These are phyloP conservation scores for Botrytis hyacinthi DNA, from an alignment of 2,329 filamentous ascomycete genomes.

Conservation along the genomic window DNA sequence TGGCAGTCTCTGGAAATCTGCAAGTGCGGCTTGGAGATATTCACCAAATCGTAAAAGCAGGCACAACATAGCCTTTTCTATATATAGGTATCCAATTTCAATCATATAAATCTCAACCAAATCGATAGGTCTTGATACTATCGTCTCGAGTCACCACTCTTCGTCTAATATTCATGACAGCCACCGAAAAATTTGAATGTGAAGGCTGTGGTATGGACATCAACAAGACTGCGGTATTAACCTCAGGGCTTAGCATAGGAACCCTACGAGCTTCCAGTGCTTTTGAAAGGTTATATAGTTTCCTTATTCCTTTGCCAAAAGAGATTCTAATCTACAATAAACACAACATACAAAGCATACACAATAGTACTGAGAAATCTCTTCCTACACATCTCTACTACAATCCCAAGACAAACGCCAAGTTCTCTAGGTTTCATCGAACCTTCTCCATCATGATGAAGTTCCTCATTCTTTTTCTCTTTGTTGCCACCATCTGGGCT, in stretches of 20 bases:
- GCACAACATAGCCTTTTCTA: neutral
- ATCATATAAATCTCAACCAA: neutral
- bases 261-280: neutral
- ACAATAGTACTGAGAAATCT: neutral
- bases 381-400: neutral
- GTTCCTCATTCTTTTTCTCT: neutral
- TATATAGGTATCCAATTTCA: neutral
- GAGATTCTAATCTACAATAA: neutral
- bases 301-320: neutral
- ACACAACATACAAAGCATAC: neutral
- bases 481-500: neutral
- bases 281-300: neutral
- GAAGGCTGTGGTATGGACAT: neutral
- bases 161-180: neutral
- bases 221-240: neutral
- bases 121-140: neutral
- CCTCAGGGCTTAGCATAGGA: neutral
- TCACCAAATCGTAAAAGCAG: neutral
- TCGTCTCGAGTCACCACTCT: neutral
- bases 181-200: neutral
- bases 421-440: neutral
- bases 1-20: neutral
- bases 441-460: neutral
- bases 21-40: neutral
- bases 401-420: neutral